Evolutionary conservation across 306 rosid genomes (phyloP), one percentile per base, ranked within the genome.

Genomic region (Hippophae gyantsensis): DNA sequence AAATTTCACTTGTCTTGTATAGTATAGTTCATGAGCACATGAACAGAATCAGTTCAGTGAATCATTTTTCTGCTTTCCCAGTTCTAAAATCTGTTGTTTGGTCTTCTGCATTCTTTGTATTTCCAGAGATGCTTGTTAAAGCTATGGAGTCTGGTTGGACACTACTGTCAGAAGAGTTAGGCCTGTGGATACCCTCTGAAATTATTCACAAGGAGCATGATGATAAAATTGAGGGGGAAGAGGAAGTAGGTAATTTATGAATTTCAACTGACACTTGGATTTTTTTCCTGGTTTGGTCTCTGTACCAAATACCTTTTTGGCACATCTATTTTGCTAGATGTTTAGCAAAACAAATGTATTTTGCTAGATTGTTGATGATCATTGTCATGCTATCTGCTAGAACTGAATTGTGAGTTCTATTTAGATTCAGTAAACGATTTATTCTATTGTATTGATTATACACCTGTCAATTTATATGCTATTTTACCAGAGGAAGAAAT

Each of bases 101-200:
- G 26, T 48, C 58, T 53, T 72, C 64, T 70, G 64, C 48, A 42
- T 52, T 64, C 43, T 48, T 6, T 43, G 62, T 68, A 74, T 38
- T 32, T 52, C 41, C 60, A 92, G 98, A 75, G 60, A 71, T 81
- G 72, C 81, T 92, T 27, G 67, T 63, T 43, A 85, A 73, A 78
- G 95, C 95, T 73, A 74, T 92, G 83, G 93, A 83, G 66, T 81
- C 82, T 58, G 75, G 76, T 78, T 87, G 93, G 95, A 72, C 69
- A 7, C 69, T 23, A 54, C 60, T 87, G 25, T 82, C 79, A 6
- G 96, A 87, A 83, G 89, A 81, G 60, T 78, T 92, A 62, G 98
- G 98, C 73, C 89, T 92, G 57, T 87, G 93, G 93, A 69, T 92
- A 56, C 98, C 96, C 42, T 40, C 62, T 67, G 83, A 79, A 70